A percentile compares a stretch with the other conserved stretches of the same genome.
Evolutionary conservation across 1,284 basidiomycete genomes (phyloP).

Genomic region (Heterobasidion annosum): DNA sequence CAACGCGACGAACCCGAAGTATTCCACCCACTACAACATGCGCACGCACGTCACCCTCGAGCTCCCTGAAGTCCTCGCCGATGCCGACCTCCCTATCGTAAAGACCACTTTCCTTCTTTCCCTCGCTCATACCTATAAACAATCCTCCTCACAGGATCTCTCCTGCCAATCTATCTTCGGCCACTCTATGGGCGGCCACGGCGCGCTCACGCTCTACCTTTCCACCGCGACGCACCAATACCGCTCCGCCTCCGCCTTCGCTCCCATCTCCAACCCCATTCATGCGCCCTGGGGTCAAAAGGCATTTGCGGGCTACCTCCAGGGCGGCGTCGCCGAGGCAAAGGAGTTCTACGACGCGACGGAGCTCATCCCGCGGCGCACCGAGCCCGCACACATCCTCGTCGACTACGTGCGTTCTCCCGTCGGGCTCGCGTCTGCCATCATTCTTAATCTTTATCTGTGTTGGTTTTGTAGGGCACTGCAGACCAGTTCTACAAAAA

Average conservation of each 20-base stretch:
- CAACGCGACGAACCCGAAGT: slow-evolving; percentile 78
- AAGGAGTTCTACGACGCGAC: slow-evolving; percentile 77
- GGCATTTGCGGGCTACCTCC: slow-evolving; percentile 87
- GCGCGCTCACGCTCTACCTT: slow-evolving; percentile 89
- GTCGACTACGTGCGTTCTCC: slow-evolving; percentile 66
- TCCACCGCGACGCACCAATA: slow-evolving; percentile 63
- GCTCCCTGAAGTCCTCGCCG: slow-evolving; percentile 69
- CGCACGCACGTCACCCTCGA: slow-evolving; percentile 76
- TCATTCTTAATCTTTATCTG: not conserved
- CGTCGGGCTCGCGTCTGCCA: not conserved
- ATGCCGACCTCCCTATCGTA: slow-evolving; percentile 60
- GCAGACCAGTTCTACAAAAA: slow-evolving; percentile 83
- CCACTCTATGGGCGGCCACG: slow-evolving; percentile 92
- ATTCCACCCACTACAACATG: slow-evolving; percentile 87
- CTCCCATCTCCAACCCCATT: slow-evolving; percentile 88
- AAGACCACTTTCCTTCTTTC: slow-evolving; percentile 15
- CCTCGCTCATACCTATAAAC: not conserved
- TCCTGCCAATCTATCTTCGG: slow-evolving; percentile 75
- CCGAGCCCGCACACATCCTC: slow-evolving; percentile 69
- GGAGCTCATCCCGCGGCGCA: slow-evolving; percentile 62
- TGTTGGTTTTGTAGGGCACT: slow-evolving; percentile 47
- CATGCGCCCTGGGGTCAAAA: slow-evolving; percentile 89
- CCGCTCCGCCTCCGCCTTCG: slow-evolving; percentile 88
- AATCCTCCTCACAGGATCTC: slow-evolving; percentile 41
- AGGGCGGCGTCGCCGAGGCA: slow-evolving; percentile 72